phyloP scores from a whole-genome alignment of 2,329 filamentous ascomycete genomes.

The Didymella lethalis region DNA sequence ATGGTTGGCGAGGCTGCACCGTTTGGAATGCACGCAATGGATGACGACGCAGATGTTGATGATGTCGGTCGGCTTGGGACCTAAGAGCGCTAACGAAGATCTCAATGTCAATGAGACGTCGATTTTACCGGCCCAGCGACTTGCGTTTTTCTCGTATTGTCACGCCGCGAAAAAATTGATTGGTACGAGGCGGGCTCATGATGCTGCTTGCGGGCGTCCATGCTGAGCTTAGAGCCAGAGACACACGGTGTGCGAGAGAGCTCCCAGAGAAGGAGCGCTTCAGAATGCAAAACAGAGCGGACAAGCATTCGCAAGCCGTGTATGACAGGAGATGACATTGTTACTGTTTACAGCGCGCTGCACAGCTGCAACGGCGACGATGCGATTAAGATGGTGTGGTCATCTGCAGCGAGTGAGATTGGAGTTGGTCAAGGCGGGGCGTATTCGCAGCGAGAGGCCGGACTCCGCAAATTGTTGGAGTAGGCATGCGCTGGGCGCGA shows the following conservation, averaged over 20 bases:
- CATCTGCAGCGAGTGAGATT: conserved; percentile 12
- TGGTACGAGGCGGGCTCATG: conserved; percentile 3
- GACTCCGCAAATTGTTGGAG: conserved; percentile 19
- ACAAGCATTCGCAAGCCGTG: conserved; percentile 9
- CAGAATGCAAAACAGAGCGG: conserved; percentile 6
- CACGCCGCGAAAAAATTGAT: background rate
- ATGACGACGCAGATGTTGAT: conserved; percentile 20
- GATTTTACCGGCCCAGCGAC: conserved; percentile 1
- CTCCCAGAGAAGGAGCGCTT: conserved; percentile 8
- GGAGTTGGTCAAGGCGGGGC: conserved; percentile 11
- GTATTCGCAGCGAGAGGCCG: conserved; percentile 16
- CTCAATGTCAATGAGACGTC: conserved; percentile 16
- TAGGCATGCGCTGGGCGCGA: conserved; percentile 19
- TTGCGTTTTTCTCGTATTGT: background rate
- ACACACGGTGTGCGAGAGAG: conserved; percentile 9
- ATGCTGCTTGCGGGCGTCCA: conserved; percentile 3
- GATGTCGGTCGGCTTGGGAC: conserved; percentile 11
- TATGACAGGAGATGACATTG: conserved; percentile 4
- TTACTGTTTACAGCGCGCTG: conserved; percentile 1
- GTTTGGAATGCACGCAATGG: conserved; percentile 19
- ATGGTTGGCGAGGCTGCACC: conserved; percentile 10
- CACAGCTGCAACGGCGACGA: conserved; percentile 1
- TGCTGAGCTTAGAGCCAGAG: conserved; percentile 1
- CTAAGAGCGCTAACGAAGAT: conserved; percentile 19
- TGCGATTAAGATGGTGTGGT: conserved; percentile 1